Evolutionary conservation across 2,329 filamentous ascomycete genomes (phyloP).

Genomic region (Bretziella fagacearum): DNA sequence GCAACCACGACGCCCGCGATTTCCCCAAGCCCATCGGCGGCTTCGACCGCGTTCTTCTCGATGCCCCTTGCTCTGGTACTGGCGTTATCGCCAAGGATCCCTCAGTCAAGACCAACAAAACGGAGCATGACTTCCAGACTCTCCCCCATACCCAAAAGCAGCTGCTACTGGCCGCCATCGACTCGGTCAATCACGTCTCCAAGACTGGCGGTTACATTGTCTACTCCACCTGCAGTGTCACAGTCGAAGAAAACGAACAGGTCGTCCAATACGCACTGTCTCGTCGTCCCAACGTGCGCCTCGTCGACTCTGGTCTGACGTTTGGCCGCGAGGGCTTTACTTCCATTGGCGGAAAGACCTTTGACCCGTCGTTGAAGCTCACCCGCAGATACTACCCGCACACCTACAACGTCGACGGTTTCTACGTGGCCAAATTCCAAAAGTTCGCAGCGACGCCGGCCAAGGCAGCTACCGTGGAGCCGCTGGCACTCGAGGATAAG

Average conservation of each 20-base stretch:
- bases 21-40: conserved; percentile 91
- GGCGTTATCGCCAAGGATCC: conserved; percentile 96
- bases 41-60: conserved; percentile 85
- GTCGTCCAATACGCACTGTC: conserved; percentile 87
- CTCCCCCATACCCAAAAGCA: conserved; percentile 93
- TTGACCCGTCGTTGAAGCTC: conserved; percentile 68
- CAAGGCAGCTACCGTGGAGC: conserved; percentile 22
- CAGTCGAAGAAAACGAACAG: conserved; percentile 74
- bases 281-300: conserved; percentile 81
- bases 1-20: conserved; percentile 84
- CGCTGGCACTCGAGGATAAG: conserved; percentile 28
- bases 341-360: conserved; percentile 77
- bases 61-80: conserved; percentile 90
- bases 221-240: conserved; percentile 92
- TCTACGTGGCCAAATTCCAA: conserved; percentile 96
- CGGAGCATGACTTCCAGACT: conserved; percentile 81
- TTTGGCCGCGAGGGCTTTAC: conserved; percentile 92
- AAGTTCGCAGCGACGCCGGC: conserved; percentile 56
- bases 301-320: conserved; percentile 76
- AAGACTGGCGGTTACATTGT: conserved; percentile 92
- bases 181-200: conserved; percentile 78
- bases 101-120: conserved; percentile 96
- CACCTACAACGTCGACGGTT: conserved; percentile 88
- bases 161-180: conserved; percentile 78
- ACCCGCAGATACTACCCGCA: conserved; percentile 81